Base-by-base conservation (phyloP, 2,329 filamentous ascomycete species). In the Colletotrichum lindemuthianum region DNA sequence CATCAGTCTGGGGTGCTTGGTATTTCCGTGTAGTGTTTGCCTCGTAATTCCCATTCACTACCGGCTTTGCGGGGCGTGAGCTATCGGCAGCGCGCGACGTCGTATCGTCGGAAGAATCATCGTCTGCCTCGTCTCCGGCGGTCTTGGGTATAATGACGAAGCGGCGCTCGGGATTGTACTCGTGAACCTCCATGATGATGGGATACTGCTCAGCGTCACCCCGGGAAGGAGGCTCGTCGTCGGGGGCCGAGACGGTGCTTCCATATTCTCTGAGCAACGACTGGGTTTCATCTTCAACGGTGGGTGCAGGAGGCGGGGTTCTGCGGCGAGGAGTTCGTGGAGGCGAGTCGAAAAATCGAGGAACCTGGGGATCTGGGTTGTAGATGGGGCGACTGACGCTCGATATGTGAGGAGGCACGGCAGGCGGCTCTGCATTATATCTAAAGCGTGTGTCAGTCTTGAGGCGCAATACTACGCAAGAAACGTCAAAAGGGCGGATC, bases 171-270 rank as follows among this genome's bases (percentile, higher is more conserved):
- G 84, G 82, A 68, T 87, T 88, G 70, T 82, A 74, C 53, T 87
- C 83, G 69, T 81, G 79, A 56, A 91, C 85, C 60, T 90, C 87
- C 59, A 90, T 77, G 32, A 94, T 79, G 52, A 93, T 80, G 11
- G 88, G 88, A 33, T 88, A 78, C 71, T 94, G 91, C 56, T 93
- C 89, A 63, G 90, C 76, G 6, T 86, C 84, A 43, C 91, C 91
- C 60, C 86, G 85, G 61, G 84, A 83, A 53, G 82, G 81, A 34
- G 86, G 82, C 63, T 89, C 86, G 68, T 90, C 88, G 60, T 79
- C 81, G 58, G 64, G 41, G 15, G 68, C 70, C 47, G 69, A 74
- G 54, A 69, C 69, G 41, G 50, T 43, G 47, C 74, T 71, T 33
- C 81, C 80, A 70, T 86, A 76, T 72, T 93, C 91, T 72, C 83